Percentiles rank a stretch among this genome's conserved stretches.
phyloP scores from a whole-genome alignment of 192 early-diverging fungal species.

The Backusella australiensis region DNA sequence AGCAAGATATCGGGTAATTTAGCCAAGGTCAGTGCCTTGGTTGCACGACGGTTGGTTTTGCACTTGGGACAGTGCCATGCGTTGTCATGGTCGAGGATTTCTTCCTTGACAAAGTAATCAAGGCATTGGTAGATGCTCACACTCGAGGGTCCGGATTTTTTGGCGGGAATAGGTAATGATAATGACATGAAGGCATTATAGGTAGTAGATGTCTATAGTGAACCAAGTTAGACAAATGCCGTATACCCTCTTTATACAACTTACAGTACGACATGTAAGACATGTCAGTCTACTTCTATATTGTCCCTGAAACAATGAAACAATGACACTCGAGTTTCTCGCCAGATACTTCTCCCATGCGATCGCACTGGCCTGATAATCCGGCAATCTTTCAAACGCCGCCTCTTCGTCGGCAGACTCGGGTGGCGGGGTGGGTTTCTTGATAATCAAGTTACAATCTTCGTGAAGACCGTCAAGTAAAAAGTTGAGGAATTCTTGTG shows the following conservation, averaged over 20 bases:
- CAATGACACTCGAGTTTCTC: constrained; percentile 80
- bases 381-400: constrained; percentile 66
- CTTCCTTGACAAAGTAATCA: constrained; percentile 78
- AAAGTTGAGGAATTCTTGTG: constrained; percentile 93
- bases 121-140: constrained; percentile 84
- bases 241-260: neutral
- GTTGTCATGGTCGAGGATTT: constrained; percentile 88
- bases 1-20: constrained; percentile 86
- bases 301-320: constrained; percentile 90
- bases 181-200: constrained; percentile 93
- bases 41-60: constrained; percentile 66
- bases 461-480: constrained; percentile 91
- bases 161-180: constrained; percentile 80
- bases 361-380: constrained; percentile 53
- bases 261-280: constrained; percentile 55
- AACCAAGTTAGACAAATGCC: neutral
- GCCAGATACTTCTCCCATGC: constrained; percentile 76
- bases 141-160: constrained; percentile 41
- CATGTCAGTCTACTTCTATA: constrained; percentile 67
- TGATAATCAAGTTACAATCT: constrained; percentile 70
- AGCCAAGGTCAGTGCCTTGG: constrained; percentile 77
- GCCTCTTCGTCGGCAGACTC: constrained; percentile 48
- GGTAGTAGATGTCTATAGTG: constrained; percentile 61
- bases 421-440: constrained; percentile 37
- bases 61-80: constrained; percentile 89